Conservation (phyloP, 139 green algal species). For the Chlamydomonas sphaeroides region DNA sequence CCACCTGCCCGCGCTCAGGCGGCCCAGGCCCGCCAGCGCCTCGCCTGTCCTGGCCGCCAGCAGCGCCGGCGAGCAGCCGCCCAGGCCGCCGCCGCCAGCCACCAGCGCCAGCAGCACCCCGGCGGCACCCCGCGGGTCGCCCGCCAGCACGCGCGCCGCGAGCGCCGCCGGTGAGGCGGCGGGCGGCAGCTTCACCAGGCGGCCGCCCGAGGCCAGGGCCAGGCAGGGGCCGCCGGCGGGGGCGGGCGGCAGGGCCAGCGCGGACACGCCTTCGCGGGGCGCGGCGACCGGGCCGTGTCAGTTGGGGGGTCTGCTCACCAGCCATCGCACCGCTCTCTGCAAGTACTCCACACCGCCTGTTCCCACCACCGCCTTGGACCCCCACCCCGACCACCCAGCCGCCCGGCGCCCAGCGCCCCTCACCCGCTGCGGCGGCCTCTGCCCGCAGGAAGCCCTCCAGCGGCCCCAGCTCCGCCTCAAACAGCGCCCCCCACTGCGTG, state of each 20-base stretch:
- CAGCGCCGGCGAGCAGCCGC: neutral
- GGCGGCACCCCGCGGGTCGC: conserved; percentile 1
- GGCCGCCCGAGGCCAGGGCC: conserved; percentile 24
- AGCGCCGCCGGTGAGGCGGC: neutral
- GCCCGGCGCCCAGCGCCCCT: neutral
- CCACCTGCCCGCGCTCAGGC: conserved; percentile 7
- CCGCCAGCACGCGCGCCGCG: neutral
- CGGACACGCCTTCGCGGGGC: neutral
- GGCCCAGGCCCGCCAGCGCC: neutral
- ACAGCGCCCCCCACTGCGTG: conserved; percentile 26
- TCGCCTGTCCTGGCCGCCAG: neutral
- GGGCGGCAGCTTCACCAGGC: conserved; percentile 31
- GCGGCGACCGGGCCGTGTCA: too few relatives aligned
- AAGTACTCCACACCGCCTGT: too few relatives aligned
- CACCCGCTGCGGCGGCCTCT: conserved; percentile 34
- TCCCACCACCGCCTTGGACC: neutral
- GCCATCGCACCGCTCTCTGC: too few relatives aligned
- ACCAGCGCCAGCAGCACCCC: conserved; percentile 30
- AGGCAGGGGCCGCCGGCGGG: conserved; percentile 3
- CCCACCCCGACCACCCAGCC: neutral
- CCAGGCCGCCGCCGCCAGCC: conserved; percentile 10
- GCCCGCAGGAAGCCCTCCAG: conserved; percentile 43
- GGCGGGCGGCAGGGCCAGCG: conserved; percentile 12
- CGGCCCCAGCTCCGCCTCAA: conserved; percentile 42
- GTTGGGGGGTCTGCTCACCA: too few relatives aligned